phyloP scores from a whole-genome alignment of 2,329 filamentous ascomycete species.

The Diaporthe citrichinensis region DNA sequence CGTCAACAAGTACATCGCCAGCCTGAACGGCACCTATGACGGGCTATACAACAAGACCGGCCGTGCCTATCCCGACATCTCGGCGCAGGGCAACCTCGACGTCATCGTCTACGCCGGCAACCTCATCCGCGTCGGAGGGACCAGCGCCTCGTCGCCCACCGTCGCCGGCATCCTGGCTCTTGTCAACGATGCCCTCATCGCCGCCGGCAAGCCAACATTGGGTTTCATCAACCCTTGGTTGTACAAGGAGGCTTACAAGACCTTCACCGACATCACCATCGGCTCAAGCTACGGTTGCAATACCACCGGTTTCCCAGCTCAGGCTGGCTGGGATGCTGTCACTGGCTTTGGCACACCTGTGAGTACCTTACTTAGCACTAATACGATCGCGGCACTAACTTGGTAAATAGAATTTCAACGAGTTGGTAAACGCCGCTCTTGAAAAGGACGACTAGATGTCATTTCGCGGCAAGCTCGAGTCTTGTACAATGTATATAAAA shows the following conservation, averaged over 20 bases:
- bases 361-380: neutral
- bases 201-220: conserved; percentile 60
- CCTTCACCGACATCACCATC: conserved; percentile 50
- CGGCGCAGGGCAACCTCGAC: conserved; percentile 57
- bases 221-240: conserved; percentile 64
- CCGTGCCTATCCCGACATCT: conserved; percentile 63
- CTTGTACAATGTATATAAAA: conserved; percentile 11
- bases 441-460: neutral
- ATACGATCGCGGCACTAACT: neutral
- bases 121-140: conserved; percentile 60
- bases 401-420: conserved; percentile 13
- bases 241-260: conserved; percentile 46
- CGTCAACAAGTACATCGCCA: conserved; percentile 59
- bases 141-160: conserved; percentile 64
- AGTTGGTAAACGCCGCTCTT: conserved; percentile 17
- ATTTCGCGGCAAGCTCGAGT: neutral
- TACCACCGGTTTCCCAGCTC: conserved; percentile 57
- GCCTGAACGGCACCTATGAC: conserved; percentile 56
- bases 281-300: conserved; percentile 55
- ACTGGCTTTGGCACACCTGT: conserved; percentile 52
- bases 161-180: conserved; percentile 62
- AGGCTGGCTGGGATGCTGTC: conserved; percentile 57
- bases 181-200: conserved; percentile 64
- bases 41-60: conserved; percentile 61
- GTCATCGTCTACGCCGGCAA: conserved; percentile 51